Evolutionary conservation across 2,329 filamentous ascomycete species (phyloP), one percentile per base, ranked within the genome.

Genomic region (Rhynchosporium agropyri): DNA sequence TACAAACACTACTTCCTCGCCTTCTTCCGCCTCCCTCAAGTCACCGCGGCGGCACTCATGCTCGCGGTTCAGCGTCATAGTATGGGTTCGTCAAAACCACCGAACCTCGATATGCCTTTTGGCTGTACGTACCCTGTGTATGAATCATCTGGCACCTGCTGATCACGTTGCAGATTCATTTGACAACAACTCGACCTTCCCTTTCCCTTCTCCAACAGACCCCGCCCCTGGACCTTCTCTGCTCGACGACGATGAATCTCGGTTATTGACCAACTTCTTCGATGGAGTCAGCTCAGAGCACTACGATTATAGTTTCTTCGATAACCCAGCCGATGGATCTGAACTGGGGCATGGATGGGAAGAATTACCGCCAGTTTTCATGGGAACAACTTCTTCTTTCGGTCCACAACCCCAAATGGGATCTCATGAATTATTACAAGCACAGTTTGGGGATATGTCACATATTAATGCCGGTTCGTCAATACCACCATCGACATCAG

Each of bases 181-280:
- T 68, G 77, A 81, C 71, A 69, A 74, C 58, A 72, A 76, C 68
- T 76, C 80, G 67, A 79, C 80, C 60, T 73, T 73, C 59, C 77
- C 80, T 29, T 78, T 80, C 60, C 77, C 79, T 61, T 79, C 83
- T 67, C 81, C 86, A 59, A 86, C 87, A 49, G 84, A 85, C 57
- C 84, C 85, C 54, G 84, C 87, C 9, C 83, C 83, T 2, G 88
- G 87, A n/a, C 82, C 82, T 43, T 84, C 87, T 20, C 79, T 91
- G 46, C 81, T 91, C 65, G 83, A 85, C 68, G 84, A 87, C 69
- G 83, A 79, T 63, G 85, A 88, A 71, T 83, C 79, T 58, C 84
- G 81, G 68, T 77, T 83, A 63, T 78, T 91, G 20, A 80, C 82
- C 64, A 78, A 74, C 66, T 87, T 87, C 70, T 84, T 88, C 72